Evolutionary conservation across 208 protist species (phyloP).

Genomic region (Histomonas meleagridis): DNA sequence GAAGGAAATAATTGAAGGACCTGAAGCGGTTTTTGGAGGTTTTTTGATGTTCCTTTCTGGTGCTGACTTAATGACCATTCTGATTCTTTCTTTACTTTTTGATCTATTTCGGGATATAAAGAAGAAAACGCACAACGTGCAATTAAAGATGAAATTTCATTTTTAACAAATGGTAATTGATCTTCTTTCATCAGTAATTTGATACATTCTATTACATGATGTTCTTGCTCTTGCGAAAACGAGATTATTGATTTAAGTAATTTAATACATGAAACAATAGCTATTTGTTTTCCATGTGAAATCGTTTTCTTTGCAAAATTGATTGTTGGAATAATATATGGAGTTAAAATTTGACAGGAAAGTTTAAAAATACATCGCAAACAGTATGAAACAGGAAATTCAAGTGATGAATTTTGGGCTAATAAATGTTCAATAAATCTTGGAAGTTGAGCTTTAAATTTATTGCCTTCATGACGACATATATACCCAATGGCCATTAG

Average conservation of each 20-base stretch:
- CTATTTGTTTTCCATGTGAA: neutral
- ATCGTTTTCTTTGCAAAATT: neutral
- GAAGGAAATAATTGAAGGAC: neutral
- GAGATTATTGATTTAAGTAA: neutral
- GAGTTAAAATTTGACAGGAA: neutral
- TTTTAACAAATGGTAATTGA: constrained; percentile 17
- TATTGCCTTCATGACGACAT: neutral
- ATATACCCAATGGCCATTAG: neutral
- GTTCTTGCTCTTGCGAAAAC: too few species aligned
- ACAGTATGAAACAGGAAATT: neutral
- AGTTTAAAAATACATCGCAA: neutral
- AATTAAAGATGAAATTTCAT: neutral
- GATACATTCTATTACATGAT: too few species aligned
- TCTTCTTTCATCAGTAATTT: neutral
- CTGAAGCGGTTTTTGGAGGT: neutral
- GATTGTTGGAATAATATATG: neutral
- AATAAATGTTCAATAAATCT: constrained; percentile 13
- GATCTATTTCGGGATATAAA: too few species aligned
- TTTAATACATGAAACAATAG: neutral
- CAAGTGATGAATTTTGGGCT: neutral
- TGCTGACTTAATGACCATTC: constrained; percentile 2
- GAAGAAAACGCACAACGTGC: neutral
- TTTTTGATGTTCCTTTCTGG: neutral
- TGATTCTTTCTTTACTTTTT: neutral
- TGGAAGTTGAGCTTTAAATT: constrained; percentile 31